A percentile compares a stretch with the other conserved stretches of the same genome.
These are phyloP conservation scores for Thermoascus crustaceus DNA, from an alignment of 2,329 filamentous ascomycete genomes.

Conservation along the genomic window DNA sequence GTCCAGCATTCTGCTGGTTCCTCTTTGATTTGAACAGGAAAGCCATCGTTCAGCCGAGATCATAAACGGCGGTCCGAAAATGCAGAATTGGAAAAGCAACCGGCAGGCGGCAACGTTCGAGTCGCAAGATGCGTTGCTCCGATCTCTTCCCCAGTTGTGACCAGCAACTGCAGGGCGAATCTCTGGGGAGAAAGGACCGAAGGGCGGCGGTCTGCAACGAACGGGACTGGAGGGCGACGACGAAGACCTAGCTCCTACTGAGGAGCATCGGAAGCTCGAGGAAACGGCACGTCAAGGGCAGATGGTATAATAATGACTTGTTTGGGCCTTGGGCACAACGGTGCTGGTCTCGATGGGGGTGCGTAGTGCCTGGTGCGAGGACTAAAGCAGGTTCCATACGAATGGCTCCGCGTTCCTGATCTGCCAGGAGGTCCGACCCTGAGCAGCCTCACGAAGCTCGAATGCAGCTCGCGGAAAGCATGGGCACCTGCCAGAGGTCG, in stretches of 20 bases:
- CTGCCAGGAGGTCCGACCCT: not conserved
- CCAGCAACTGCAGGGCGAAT: not conserved
- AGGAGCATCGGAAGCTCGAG: constrained; percentile 1
- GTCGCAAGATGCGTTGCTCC: too few species aligned
- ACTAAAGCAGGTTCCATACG: constrained; percentile 1
- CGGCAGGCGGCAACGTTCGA: constrained; percentile 1
- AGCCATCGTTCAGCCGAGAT: constrained; percentile 49
- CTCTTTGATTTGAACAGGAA: constrained; percentile 81
- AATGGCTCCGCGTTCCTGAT: not conserved
- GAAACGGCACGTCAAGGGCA: not conserved
- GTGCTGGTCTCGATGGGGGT: not conserved
- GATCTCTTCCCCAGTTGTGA: not conserved
- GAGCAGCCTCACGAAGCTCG: not conserved
- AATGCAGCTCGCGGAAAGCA: not conserved
- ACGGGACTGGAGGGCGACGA: not conserved
- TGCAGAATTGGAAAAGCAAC: too few species aligned
- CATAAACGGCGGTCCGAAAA: constrained; percentile 1
- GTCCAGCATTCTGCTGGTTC: constrained; percentile 48
- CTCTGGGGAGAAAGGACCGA: constrained; percentile 1
- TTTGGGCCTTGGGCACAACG: not conserved
- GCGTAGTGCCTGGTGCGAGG: not conserved
- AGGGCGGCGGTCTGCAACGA: constrained; percentile 1
- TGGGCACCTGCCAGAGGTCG: not conserved
- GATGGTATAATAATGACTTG: not conserved
- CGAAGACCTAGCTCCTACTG: not conserved